phyloP scores from a whole-genome alignment of 176 grass and related monocot species.

The Triticum monococcum region DNA sequence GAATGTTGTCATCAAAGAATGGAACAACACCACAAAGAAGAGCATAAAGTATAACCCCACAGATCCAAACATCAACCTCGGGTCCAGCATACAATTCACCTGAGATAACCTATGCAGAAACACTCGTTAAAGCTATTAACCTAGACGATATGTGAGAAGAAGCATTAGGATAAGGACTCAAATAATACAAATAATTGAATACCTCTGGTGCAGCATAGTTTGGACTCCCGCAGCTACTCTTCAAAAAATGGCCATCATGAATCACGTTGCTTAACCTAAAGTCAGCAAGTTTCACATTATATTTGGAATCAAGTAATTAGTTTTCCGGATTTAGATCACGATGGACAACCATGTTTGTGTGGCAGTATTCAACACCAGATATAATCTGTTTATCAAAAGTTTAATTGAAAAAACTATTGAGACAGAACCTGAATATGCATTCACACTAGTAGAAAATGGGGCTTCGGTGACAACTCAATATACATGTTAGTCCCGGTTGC shows the following conservation, averaged over 20 bases:
- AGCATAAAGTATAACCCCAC: conserved; percentile 97
- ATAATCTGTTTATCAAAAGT: conserved; percentile 59
- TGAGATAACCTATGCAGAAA: conserved; percentile 69
- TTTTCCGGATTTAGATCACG: conserved; percentile 93
- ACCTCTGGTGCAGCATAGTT: conserved; percentile 99
- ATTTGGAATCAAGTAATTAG: conserved; percentile 86
- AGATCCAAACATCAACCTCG: conserved; percentile 96
- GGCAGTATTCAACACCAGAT: conserved; percentile 91
- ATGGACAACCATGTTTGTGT: conserved; percentile 96
- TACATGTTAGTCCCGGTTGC: no score
- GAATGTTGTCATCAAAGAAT: conserved; percentile 91
- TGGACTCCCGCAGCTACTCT: conserved; percentile 91
- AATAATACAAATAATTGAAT: conserved; percentile 19
- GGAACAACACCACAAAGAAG: conserved; percentile 94
- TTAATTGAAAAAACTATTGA: not conserved
- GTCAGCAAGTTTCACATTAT: conserved; percentile 91
- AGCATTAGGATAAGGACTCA: conserved; percentile 7
- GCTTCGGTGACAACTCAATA: no score
- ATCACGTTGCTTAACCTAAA: conserved; percentile 97
- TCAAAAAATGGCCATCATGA: conserved; percentile 95
- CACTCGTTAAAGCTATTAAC: conserved; percentile 1
- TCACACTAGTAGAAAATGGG: no score
- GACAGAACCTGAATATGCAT: not conserved
- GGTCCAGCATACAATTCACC: conserved; percentile 89
- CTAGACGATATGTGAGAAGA: not conserved